Base-by-base conservation (phyloP, 768 basidiomycete genomes). In the Pulveroboletus frians region DNA sequence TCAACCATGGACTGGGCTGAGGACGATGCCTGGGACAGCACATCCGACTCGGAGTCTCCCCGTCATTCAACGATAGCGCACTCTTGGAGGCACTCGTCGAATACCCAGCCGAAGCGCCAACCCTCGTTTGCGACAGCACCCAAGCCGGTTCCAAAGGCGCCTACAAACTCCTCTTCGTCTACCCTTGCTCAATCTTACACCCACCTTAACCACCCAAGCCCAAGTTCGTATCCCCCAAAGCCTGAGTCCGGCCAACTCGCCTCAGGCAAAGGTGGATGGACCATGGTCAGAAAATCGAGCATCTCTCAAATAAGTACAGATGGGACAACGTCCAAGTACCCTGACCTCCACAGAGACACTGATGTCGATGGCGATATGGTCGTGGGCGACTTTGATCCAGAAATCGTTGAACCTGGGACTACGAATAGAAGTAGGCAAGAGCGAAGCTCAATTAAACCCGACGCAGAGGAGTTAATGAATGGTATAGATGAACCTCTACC, bases 11-110 rank as follows among this genome's bases (percentile, higher is more conserved):
- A 88, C 46, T 85, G 86, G 84, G 85, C 71, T n/a, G 88, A 89
- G 64, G 88, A 91, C 62, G 88, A 92, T 64, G 87, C 80, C 39
- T 92, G 88, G 88, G 88, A 91, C 69, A 85, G 83, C 58, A 75
- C 78, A 44, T 90, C 88, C 15, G 88, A 91, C 69, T 83, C 82
- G 39, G 87, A 88, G 67, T 83, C 79, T 46, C 79, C 78, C 49
- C 77, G 74, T 57, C 78, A 75, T 50, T 75, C 76, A n/a, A 74
- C 76, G 9, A 57, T 77, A 37, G 65, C 74, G n/a, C 71, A 69
- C 60, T 67, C 74, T 15, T 76, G 75, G 75, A 71, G 55, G 59
- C 54, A 69, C 62, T 55, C 61, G 54, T 47, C 58, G 29, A 57
- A 56, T 30, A 47, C 57, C 46, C 54, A 51, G 46, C 49, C 55